A percentile compares a stretch with the other conserved stretches of the same genome.
Conservation (phyloP, 257 asterid species). For the Apocynum venetum region DNA sequence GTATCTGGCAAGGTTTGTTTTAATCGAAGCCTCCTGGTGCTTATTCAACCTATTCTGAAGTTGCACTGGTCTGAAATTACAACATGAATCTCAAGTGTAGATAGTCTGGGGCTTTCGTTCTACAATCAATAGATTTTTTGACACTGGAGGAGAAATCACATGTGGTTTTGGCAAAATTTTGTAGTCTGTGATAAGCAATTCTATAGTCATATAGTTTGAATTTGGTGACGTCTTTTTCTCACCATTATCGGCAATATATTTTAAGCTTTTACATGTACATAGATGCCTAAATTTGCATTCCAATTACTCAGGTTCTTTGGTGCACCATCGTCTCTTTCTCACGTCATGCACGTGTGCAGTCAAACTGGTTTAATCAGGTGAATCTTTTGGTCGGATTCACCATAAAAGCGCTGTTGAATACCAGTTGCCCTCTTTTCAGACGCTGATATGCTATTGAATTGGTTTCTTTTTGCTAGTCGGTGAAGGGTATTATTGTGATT, state of each 20-base stretch:
- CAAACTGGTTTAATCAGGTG: background rate
- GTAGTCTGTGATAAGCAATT: slow-evolving; percentile 3
- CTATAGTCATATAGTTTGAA: background rate
- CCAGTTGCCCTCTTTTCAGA: background rate
- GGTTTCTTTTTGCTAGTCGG: too few species aligned
- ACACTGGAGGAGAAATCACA: too few species aligned
- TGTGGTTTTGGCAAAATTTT: slow-evolving; percentile 6
- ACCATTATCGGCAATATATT: background rate
- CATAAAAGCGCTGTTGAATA: background rate
- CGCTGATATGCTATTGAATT: too few species aligned
- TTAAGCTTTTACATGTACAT: slow-evolving; percentile 20
- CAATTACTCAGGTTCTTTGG: background rate
- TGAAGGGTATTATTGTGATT: background rate
- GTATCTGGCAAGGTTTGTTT: background rate
- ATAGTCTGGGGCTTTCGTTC: background rate
- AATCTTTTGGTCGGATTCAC: background rate
- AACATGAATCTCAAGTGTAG: background rate
- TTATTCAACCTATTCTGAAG: background rate
- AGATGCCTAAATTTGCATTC: slow-evolving; percentile 11
- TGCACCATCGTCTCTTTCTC: background rate
- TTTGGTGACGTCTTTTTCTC: background rate
- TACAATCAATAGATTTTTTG: background rate
- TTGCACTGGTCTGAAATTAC: background rate
- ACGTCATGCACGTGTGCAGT: background rate
- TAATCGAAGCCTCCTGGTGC: background rate